These are phyloP conservation scores for Quercus agrifolia DNA, from an alignment of 306 rosid genomes.

Conservation along the genomic window DNA sequence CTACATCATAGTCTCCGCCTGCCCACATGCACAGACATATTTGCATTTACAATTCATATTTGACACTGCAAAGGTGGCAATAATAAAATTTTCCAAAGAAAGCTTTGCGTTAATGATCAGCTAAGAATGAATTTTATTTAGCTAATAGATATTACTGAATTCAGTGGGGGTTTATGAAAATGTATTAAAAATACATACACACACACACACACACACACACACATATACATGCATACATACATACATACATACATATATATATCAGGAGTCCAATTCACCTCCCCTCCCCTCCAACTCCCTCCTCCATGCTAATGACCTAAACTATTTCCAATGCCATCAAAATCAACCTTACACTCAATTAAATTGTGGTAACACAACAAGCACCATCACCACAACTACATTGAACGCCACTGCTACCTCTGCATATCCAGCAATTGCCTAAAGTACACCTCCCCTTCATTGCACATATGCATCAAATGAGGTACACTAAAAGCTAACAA, in stretches of 20 bases:
- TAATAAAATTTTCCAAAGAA: neutral
- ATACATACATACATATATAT: no score
- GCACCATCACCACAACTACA: neutral
- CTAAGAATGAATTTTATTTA: neutral
- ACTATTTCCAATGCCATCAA: neutral
- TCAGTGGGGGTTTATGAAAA: neutral
- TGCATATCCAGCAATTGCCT: neutral
- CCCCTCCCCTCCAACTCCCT: neutral
- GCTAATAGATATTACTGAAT: neutral
- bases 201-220: no score
- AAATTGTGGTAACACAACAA: neutral
- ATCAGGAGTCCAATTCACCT: neutral
- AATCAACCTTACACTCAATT: neutral
- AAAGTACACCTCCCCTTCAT: neutral
- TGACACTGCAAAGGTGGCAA: neutral
- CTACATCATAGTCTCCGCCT: neutral
- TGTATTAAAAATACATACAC: neutral
- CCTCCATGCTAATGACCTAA: neutral
- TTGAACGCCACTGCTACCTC: neutral
- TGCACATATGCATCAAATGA: neutral
- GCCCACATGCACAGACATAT: neutral
- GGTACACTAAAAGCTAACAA: neutral
- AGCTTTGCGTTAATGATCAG: neutral
- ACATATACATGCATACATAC: no score
- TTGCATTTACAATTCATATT: neutral